These are phyloP conservation scores for Claviceps sorghi DNA, from an alignment of 2,329 filamentous ascomycete species.

Conservation along the genomic window DNA sequence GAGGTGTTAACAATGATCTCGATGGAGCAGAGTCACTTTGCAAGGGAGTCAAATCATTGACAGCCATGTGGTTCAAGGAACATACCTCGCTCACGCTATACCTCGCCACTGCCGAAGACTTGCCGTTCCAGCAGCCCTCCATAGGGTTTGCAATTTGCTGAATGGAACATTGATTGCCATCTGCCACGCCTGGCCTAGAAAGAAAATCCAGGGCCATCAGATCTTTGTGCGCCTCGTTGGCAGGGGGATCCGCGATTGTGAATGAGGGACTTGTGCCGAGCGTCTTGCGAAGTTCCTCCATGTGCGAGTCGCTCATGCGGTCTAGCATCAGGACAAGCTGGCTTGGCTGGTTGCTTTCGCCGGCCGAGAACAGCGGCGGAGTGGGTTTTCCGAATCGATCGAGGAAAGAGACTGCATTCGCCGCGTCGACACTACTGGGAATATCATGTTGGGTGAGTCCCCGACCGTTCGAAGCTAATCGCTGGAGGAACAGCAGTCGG, in stretches of 20 bases:
- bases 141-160: conserved; percentile 26
- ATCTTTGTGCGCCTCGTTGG: conserved; percentile 25
- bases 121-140: conserved; percentile 31
- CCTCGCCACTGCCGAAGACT: conserved; percentile 13
- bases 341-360: conserved; percentile 20
- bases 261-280: conserved; percentile 30
- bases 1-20: conserved; percentile 10
- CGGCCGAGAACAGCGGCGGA: conserved; percentile 32
- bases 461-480: conserved; percentile 32
- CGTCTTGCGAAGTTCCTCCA: conserved; percentile 26
- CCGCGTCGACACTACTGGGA: conserved; percentile 22
- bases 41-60: no score
- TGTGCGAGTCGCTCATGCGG: conserved; percentile 34
- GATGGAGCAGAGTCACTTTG: no score
- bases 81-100: not conserved
- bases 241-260: conserved; percentile 31
- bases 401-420: conserved; percentile 41
- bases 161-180: conserved; percentile 23
- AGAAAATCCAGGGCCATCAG: conserved; percentile 27
- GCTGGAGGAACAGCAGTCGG: conserved; percentile 44
- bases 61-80: not conserved
- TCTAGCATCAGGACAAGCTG: conserved; percentile 48
- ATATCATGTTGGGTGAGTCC: conserved; percentile 34
- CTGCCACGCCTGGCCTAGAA: conserved; percentile 22
- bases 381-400: conserved; percentile 43